A percentile compares a stretch with the other conserved stretches of the same genome.
These are phyloP conservation scores for Papilionanthe hybrid DNA, from an alignment of 116 monocot genomes.

Conservation along the genomic window DNA sequence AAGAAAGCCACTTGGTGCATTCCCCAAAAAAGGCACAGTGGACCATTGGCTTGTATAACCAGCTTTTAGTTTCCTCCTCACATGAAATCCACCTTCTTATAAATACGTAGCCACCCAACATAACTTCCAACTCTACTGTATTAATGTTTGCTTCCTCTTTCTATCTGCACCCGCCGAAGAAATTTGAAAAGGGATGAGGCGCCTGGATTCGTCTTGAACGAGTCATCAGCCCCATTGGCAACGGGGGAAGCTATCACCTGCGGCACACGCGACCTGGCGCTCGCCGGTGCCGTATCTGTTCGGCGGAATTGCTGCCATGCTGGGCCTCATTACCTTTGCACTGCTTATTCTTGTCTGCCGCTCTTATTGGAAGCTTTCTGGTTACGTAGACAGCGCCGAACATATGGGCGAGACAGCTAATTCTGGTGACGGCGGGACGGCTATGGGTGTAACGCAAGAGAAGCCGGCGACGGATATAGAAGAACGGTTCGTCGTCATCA, in stretches of 20 bases:
- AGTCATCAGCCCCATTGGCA: neutral
- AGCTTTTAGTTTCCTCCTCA: neutral
- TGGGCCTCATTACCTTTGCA: conserved; percentile 52
- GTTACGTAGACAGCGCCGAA: conserved; percentile 7
- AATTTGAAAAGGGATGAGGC: neutral
- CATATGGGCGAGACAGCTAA: conserved; percentile 3
- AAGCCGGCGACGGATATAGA: neutral
- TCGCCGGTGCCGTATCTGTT: conserved; percentile 81
- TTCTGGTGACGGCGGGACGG: neutral
- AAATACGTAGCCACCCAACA: neutral
- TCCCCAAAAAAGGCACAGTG: too few relatives aligned
- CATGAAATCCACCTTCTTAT: conserved; percentile 4
- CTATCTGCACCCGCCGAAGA: too few relatives aligned
- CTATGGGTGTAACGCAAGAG: neutral
- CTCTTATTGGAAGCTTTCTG: conserved; percentile 73
- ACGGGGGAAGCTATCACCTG: neutral
- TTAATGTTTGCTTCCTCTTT: too few relatives aligned
- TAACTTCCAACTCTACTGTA: neutral
- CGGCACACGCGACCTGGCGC: conserved; percentile 37
- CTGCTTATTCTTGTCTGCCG: conserved; percentile 55
- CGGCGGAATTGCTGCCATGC: conserved; percentile 82
- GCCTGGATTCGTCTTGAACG: neutral
- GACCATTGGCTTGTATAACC: too few relatives aligned
- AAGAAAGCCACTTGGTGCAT: too few relatives aligned
- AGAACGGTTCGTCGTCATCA: conserved; percentile 11